Evolutionary conservation across 345 rosid species (phyloP), one percentile per base, ranked within the genome.

Genomic region (Geranium rotundifolium): DNA sequence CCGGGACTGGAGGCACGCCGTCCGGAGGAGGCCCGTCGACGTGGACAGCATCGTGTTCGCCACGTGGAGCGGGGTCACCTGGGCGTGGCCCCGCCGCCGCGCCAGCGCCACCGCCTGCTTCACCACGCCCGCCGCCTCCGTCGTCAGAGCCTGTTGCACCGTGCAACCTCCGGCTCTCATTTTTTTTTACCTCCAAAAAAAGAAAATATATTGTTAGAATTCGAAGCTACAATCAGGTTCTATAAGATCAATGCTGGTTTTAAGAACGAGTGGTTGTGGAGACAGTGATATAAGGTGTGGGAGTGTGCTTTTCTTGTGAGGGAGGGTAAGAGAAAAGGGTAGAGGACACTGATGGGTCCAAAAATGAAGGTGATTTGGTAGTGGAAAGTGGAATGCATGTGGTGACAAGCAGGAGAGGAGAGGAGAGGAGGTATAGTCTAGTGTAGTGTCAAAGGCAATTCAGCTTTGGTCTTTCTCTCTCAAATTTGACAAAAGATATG

Each of bases 381-480:
- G 90, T 77, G 91, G 90, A 91, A 88, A 89, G 98, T 84, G 96
- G 89, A 79, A 71, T 79, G 87, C 98, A 89, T 89, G 96, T 91
- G 96, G 77, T 84, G 85, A 84, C 90, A 81, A 82, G 83, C 37
- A 31, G 7, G 37, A 2, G 37, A 31, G 37, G 37, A 31, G 37
- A 31, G 37, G 37, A 31, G 66, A 71, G 72, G 81, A 80, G 74
- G 81, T 70, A 62, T 50, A 17, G 52, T 19, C 55, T 71, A 82
- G 82, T 74, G 73, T 81, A 77, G 86, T 81, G 81, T 78, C 84
- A 80, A 86, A 83, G 93, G 87, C 87, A 80, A 75, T 79, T 79
- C 86, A 80, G 84, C 89, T 83, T 81, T 81, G 78, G 78, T 61
- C 63, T 65, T 73, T 67, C 74, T 77, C 71, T 72, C 74, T 73